Evolutionary conservation across 192 early-diverging fungal species (phyloP).

Genomic region (Podila epicladia): DNA sequence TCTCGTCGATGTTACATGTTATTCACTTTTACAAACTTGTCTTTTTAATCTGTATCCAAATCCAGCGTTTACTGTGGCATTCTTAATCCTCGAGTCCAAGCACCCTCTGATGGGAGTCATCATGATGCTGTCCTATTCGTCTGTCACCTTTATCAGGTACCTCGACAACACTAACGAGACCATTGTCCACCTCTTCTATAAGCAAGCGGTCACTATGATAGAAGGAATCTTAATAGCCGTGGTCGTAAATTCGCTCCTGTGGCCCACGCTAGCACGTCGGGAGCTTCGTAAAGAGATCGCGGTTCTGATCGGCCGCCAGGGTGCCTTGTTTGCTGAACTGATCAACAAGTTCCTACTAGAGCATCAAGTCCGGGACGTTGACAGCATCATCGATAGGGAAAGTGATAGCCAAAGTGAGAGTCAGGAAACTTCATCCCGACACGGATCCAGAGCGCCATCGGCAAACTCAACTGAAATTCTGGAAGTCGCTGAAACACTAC

Average conservation of each 20-base stretch:
- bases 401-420: not conserved
- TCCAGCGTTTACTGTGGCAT: constrained; percentile 8
- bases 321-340: constrained; percentile 69
- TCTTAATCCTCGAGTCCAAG: constrained; percentile 2
- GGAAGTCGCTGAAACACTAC: too few species aligned
- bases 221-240: constrained; percentile 11
- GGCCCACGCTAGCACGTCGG: constrained; percentile 71
- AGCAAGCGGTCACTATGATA: constrained; percentile 7
- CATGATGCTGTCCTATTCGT: constrained; percentile 19
- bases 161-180: constrained; percentile 1
- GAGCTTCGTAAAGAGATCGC: constrained; percentile 64
- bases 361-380: not conserved
- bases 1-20: not conserved
- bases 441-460: constrained; percentile 4
- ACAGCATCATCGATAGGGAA: constrained; percentile 1
- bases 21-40: too few species aligned
- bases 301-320: constrained; percentile 39
- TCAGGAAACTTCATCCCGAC: too few species aligned
- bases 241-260: constrained; percentile 2
- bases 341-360: constrained; percentile 65
- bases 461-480: constrained; percentile 6
- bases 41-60: constrained; percentile 24
- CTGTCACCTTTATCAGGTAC: constrained; percentile 2
- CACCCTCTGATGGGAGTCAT: constrained; percentile 13
- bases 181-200: not conserved